Evolutionary conservation across 2,329 filamentous ascomycete genomes (phyloP), one percentile per base, ranked within the genome.

Genomic region (Pseudocercospora macadamiae): DNA sequence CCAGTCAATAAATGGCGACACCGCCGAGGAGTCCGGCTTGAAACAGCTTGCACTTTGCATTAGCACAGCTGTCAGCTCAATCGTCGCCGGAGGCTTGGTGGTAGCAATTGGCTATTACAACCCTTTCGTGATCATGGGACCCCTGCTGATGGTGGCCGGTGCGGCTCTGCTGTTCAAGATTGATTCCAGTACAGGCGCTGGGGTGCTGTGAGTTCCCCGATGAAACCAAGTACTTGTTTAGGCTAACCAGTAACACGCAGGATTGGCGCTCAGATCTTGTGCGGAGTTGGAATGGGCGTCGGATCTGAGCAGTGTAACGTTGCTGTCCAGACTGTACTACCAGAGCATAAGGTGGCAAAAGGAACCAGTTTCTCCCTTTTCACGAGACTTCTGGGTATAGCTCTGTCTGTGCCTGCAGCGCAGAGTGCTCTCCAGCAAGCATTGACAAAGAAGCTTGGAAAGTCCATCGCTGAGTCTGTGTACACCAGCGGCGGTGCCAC

Each of bases 101-200:
- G 75, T 74, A 2, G 58, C 64, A 2, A 62, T 75, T 25, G 77
- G 77, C 14, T 78, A 79, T 68, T 79, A 78, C 68, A 76, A 74
- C 0, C 76, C 76, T 0, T 78, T 78, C 60, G 75, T 79, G 71
- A 68, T 78, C 19, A 26, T 69, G 21, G 72, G 71, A 1, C 71
- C 70, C 2, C 64, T 76, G 12, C 59, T 78, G 55, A 75, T 76
- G 71, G 58, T 74, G 14, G 71, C 78, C 30, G 77, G 76, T 21
- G 73, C 73, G 14, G 77, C 76, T 32, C 71, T 79, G n/a, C 66
- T 79, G 5, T 62, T 59, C 1, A 68, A 63, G 8, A 34, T 64
- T 6, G 30, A 58, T 5, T 53, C 56, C 1, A 32, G 39, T n/a
- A 18, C 47, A 1, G 48, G 47, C 10, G 28, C 51, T 5, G 61